Evolutionary conservation across 306 rosid genomes (phyloP), one percentile per base, ranked within the genome.

Genomic region (Urtica urens): DNA sequence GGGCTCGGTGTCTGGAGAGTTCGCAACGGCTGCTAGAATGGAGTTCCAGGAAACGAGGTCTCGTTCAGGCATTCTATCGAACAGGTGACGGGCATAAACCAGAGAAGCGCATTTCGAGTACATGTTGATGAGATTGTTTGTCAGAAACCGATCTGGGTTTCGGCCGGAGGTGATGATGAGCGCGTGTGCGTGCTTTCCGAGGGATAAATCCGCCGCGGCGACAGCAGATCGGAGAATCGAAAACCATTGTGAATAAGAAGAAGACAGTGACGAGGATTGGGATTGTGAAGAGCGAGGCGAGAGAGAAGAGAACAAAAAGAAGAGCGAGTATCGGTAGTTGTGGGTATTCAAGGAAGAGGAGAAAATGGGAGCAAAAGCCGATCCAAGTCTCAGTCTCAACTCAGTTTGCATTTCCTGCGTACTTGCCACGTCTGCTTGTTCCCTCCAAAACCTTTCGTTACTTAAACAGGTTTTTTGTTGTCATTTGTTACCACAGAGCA

Each of bases 11-110:
- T 65, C 72, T 1, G 53, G 64, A 7, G 77, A 56, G 9, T 65
- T 72, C 11, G 93, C 81, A 18, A 77, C 54, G 15, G 78, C 94
- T 0, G 90, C 55, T 31, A 86, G 57, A 61, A 82, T 82, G 60
- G 96, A 64, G 30, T 86, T 86, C 94, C 93, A 86, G 3, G 96
- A 70, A 18, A 86, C 79, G 45, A 86, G 72, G 80, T 77, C 86
- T 49, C 77, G 64, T 9, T 58, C 60, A 38, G 73, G 75, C 12
- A 49, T 70, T 67, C 57, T 49, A 43, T 79, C 94, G 44, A 86
- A 86, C 82, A 82, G 69, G 16, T 49, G 58, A 38, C 86, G 96
- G 17, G 94, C 96, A 19, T 46, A 65, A 0, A 55, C 45, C 2
- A 82, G 69, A 10, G 83, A 86, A 13, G 78, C 72, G 39, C 94